Percentiles rank a stretch among this genome's conserved stretches.
These are phyloP conservation scores for Lenwebbia sp. DNA, from an alignment of 345 rosid genomes.

Conservation along the genomic window DNA sequence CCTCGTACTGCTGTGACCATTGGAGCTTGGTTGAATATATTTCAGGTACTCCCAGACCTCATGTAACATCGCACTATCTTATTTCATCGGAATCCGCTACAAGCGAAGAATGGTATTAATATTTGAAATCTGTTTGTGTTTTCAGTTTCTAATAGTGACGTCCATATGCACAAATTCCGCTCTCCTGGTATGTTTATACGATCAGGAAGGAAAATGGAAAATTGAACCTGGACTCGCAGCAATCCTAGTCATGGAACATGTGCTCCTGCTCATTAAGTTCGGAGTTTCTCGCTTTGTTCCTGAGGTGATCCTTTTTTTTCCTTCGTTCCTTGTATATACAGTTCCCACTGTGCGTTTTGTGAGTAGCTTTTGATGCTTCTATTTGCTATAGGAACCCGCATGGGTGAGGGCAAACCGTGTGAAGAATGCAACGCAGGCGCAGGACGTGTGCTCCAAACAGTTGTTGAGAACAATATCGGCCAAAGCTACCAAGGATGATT, in stretches of 20 bases:
- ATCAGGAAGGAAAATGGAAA: conserved; percentile 82
- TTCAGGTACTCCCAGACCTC: conserved; percentile 44
- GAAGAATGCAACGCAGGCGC: conserved; percentile 65
- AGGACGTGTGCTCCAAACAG: conserved; percentile 59
- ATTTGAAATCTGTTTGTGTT: background rate
- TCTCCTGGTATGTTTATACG: conserved; percentile 78
- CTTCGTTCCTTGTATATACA: background rate
- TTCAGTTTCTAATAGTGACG: conserved; percentile 75
- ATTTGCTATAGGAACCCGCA: conserved; percentile 61
- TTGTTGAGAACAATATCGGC: conserved; percentile 54
- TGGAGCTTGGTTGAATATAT: conserved; percentile 94
- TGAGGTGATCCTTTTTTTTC: conserved; percentile 24
- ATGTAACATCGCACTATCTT: background rate
- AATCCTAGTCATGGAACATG: conserved; percentile 72
- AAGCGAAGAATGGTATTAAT: background rate
- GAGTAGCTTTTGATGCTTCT: background rate
- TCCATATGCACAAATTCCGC: conserved; percentile 89
- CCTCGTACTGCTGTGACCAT: conserved; percentile 79
- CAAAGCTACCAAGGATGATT: conserved; percentile 11
- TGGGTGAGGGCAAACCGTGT: conserved; percentile 78
- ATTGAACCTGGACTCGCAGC: conserved; percentile 90
- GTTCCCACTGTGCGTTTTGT: background rate
- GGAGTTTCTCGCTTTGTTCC: conserved; percentile 77
- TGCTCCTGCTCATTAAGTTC: conserved; percentile 70
- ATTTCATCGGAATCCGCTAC: background rate